Base-by-base conservation (phyloP, 2,329 filamentous ascomycete species). In the Ilyonectria mors-panacis region DNA sequence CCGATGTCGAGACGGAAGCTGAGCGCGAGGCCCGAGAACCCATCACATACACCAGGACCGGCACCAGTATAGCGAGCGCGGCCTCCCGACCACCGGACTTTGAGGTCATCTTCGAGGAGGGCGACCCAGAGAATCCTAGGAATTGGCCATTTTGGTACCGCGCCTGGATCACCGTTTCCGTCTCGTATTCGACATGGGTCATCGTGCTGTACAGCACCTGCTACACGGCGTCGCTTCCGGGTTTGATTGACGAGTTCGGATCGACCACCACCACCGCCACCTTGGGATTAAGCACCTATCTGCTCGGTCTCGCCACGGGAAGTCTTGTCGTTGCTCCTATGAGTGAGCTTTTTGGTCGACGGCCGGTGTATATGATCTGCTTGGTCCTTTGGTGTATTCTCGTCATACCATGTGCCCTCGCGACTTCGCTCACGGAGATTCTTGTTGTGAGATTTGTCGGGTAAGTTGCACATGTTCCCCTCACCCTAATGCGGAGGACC, bases 231-330 rank as follows among this genome's bases (percentile, higher is more conserved):
- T 91, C 90, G 3, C 88, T 93, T 37, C 86, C 88, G 0, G 91
- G 92, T 0, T 88, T 97, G 79, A 88, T 89, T 75, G 78, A 84
- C 15, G 91, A 93, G 58, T 95, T 94, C 72, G 81, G 85, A 42
- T 84, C 89, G 19, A 77, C 82, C 15, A 84, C 88, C 37, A 89
- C 88, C 0, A 79, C 91, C n/a, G 87, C 91, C 1, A 93, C 93
- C 0, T 82, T 96, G 3, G 94, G 94, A 6, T 84, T 97, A 50
- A 96, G 94, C 0, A 91, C 91, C 0, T 97, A 96, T 76, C 85
- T 96, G 9, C 78, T 94, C 26, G 94, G 94, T 6, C 85, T 96
- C 53, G 93, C 93, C 0, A 79, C 86, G 1, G 94, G 94, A 1
- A 91, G 89, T 37, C 81, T 96, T 65, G 81, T 96, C 33, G 85